Base-by-base conservation (phyloP, 306 rosid species). In the Malus orientalis region DNA sequence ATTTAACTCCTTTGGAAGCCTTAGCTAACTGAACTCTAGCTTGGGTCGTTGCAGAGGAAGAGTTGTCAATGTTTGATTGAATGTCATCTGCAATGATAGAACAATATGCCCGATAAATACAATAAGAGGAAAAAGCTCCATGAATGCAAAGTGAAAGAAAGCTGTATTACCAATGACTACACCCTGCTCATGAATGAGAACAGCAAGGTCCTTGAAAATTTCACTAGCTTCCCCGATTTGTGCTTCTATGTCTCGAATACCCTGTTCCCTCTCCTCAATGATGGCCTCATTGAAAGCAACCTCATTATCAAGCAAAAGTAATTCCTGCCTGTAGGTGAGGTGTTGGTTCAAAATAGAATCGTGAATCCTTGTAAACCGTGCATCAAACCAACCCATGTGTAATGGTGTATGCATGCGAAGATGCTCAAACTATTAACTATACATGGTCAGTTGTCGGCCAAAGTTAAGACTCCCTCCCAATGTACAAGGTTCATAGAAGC, bases 261-360 rank as follows among this genome's bases (percentile, higher is more conserved):
- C 93, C 66, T 88, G 93, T 20, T 91, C 97, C 81, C 97, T 89
- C 85, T 91, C 97, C 19, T 89, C 97, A 86, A 91, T 89, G 74
- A 91, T 86, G 67, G 97, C 92, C 58, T 91, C 97, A 67, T 91
- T 91, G 89, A 91, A 91, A 38, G 91, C 84, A 38, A 89, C 79
- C 77, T 88, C 95, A 76, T 86, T 91, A 73, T 86, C 94, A 72
- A 86, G 84, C 22, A 86, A 71, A 65, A 67, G 75, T 74, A 89
- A 75, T 82, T 86, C 94, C 81, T 89, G 91, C 89, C 97, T 91
- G 87, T 75, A 81, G 27, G 74, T 66, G 78, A 81, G 22, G 74
- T 66, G 78, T 72, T 75, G 49, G 81, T 73, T 81, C 51, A 82
- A 81, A 49, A 58, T 47, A 81, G 77, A 29, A 81, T 42, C 16